Evolutionary conservation across 2,329 filamentous ascomycete genomes (phyloP).

Genomic region (Stachybotrys elegans): DNA sequence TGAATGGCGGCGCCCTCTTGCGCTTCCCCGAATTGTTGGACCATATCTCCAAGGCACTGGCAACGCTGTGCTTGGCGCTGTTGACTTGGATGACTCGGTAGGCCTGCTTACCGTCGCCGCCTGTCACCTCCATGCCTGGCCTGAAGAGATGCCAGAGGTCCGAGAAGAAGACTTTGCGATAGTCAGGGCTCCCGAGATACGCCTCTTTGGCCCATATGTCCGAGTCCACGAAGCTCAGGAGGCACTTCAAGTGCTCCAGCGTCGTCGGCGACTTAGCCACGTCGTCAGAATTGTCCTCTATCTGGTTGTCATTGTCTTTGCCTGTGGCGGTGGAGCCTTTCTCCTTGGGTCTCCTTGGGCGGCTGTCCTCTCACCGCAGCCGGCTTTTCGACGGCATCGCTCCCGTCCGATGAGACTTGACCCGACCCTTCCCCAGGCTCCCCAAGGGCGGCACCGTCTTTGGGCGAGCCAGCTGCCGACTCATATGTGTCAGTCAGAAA

Average conservation of each 20-base stretch:
- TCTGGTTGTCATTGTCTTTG: neutral
- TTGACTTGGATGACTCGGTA: constrained; percentile 16
- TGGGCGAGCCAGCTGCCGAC: too few relatives aligned
- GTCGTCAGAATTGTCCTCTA: neutral
- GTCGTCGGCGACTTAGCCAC: constrained; percentile 4
- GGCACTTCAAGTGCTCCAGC: constrained; percentile 3
- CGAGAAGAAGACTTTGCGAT: constrained; percentile 9
- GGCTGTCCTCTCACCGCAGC: neutral
- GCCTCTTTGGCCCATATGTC: neutral
- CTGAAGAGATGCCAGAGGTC: constrained; percentile 23
- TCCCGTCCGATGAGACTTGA: neutral
- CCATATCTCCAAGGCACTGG: constrained; percentile 5
- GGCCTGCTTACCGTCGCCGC: constrained; percentile 12
- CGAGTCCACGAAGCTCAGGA: constrained; percentile 6
- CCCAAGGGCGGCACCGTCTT: too few relatives aligned
- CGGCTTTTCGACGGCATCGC: too few relatives aligned
- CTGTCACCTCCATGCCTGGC: constrained; percentile 16
- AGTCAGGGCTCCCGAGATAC: neutral
- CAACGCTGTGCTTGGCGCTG: constrained; percentile 1
- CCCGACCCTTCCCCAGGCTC: neutral
- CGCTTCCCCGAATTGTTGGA: neutral
- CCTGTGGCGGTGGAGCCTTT: neutral
- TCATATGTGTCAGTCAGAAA: too few relatives aligned
- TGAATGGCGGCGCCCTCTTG: constrained; percentile 3
- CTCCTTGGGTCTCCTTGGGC: neutral